Conservation (phyloP, 768 basidiomycete species). For the Neoboletus brunneissimus region DNA sequence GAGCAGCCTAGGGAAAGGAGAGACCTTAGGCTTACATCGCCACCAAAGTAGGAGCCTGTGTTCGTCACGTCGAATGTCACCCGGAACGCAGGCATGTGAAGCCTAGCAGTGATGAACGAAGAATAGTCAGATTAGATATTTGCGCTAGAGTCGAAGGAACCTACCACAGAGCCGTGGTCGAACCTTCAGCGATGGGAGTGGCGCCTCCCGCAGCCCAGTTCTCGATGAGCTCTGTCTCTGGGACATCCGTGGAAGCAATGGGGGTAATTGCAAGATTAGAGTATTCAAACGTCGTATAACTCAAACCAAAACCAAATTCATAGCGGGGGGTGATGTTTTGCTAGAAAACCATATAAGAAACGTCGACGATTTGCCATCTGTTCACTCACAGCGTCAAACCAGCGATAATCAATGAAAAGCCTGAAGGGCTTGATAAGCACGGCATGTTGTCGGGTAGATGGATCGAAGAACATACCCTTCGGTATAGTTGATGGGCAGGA, state of each 20-base stretch:
- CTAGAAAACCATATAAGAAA: conserved; percentile 27
- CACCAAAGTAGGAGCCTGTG: conserved; percentile 57
- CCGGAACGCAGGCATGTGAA: conserved; percentile 61
- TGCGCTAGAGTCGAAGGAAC: neutral
- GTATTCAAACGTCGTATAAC: conserved; percentile 81
- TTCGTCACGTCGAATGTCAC: conserved; percentile 69
- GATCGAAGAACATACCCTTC: conserved; percentile 38
- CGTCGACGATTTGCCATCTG: neutral
- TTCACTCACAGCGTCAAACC: conserved; percentile 60
- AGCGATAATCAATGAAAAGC: conserved; percentile 68
- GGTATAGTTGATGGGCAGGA: conserved; percentile 55
- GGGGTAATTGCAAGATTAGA: conserved; percentile 49
- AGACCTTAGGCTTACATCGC: conserved; percentile 48
- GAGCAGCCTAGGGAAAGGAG: neutral
- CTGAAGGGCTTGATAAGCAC: conserved; percentile 21
- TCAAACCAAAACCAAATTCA: conserved; percentile 89
- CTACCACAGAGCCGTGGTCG: conserved; percentile 60
- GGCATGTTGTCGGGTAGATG: no score
- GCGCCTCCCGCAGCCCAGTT: conserved; percentile 61
- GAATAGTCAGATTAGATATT: neutral
- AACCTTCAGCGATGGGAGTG: conserved; percentile 53
- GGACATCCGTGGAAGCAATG: conserved; percentile 36
- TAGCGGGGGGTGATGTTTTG: conserved; percentile 74
- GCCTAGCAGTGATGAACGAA: conserved; percentile 34
- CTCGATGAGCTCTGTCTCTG: conserved; percentile 34